Percentiles rank a stretch among this genome's conserved stretches.
These are phyloP conservation scores for Batrachochytrium dendrobatidis DNA, from an alignment of 371 early-diverging fungal species.

Conservation along the genomic window DNA sequence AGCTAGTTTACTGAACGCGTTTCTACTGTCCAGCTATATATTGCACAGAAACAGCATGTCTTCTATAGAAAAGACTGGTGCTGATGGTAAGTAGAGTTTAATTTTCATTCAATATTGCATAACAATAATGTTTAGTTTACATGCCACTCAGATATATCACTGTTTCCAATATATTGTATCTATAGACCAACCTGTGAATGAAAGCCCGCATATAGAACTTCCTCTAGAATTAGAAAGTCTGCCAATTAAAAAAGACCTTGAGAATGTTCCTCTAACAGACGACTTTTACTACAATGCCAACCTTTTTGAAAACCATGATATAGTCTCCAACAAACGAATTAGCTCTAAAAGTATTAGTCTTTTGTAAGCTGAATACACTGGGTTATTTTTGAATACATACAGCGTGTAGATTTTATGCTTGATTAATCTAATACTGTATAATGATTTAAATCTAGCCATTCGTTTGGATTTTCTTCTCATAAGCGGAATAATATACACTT, in stretches of 20 bases:
- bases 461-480: slow-evolving; percentile 44
- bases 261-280: slow-evolving; percentile 2
- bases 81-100: too few species aligned
- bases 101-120: too few species aligned
- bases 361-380: slow-evolving; percentile 18
- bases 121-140: too few species aligned
- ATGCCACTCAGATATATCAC: too few species aligned
- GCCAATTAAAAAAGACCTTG: background rate
- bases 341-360: slow-evolving; percentile 5
- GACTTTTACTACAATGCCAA: slow-evolving; percentile 18
- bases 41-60: too few species aligned
- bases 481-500: slow-evolving; percentile 41
- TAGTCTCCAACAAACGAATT: slow-evolving; percentile 15
- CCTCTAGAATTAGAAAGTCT: background rate
- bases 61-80: too few species aligned
- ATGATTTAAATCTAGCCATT: slow-evolving; percentile 21
- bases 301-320: slow-evolving; percentile 2
- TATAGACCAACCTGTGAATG: too few species aligned
- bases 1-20: too few species aligned
- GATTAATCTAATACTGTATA: background rate
- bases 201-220: background rate
- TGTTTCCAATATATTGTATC: too few species aligned
- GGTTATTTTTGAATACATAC: too few species aligned
- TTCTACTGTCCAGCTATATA: too few species aligned
- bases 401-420: too few species aligned